A percentile compares a stretch with the other conserved stretches of the same genome.
These are phyloP conservation scores for Tetrapisispora arboricola DNA, from an alignment of 805 yeast genomes.

Conservation along the genomic window DNA sequence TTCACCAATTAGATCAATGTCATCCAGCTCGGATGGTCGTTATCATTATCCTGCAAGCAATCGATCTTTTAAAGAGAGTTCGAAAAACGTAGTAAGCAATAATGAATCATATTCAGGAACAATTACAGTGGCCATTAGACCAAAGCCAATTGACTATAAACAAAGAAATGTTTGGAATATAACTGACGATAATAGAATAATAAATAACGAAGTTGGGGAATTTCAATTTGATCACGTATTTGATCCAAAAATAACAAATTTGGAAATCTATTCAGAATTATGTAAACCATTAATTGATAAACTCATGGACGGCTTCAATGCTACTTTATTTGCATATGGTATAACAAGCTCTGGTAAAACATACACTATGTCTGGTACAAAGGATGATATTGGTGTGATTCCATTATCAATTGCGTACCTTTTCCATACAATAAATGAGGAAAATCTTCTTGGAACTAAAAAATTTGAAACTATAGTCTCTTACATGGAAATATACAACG, in stretches of 20 bases:
- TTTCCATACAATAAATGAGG: constrained; percentile 37
- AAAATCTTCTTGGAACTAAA: constrained; percentile 14
- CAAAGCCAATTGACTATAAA: constrained; percentile 43
- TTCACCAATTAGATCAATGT: constrained; percentile 4
- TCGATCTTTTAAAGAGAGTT: background rate
- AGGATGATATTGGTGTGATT: constrained; percentile 57
- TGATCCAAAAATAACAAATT: constrained; percentile 43
- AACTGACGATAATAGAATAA: constrained; percentile 32
- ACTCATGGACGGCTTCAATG: constrained; percentile 67
- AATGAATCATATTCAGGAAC: constrained; percentile 46
- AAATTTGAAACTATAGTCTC: constrained; percentile 48
- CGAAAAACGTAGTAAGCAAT: background rate
- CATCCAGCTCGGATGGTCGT: constrained; percentile 2
- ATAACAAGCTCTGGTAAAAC: constrained; percentile 94
- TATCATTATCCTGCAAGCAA: background rate
- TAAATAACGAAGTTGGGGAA: constrained; percentile 47
- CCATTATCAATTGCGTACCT: constrained; percentile 45
- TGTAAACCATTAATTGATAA: constrained; percentile 46
- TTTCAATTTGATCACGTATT: constrained; percentile 76
- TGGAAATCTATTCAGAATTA: constrained; percentile 46
- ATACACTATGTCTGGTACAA: constrained; percentile 70
- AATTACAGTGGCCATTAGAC: constrained; percentile 68
- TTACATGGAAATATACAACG: constrained; percentile 82
- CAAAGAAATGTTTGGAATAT: constrained; percentile 26
- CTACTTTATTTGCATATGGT: constrained; percentile 88